Evolutionary conservation across 177 flowering plant genomes (phyloP), one percentile per base, ranked within the genome.

Genomic region (Vitis hybrid): DNA sequence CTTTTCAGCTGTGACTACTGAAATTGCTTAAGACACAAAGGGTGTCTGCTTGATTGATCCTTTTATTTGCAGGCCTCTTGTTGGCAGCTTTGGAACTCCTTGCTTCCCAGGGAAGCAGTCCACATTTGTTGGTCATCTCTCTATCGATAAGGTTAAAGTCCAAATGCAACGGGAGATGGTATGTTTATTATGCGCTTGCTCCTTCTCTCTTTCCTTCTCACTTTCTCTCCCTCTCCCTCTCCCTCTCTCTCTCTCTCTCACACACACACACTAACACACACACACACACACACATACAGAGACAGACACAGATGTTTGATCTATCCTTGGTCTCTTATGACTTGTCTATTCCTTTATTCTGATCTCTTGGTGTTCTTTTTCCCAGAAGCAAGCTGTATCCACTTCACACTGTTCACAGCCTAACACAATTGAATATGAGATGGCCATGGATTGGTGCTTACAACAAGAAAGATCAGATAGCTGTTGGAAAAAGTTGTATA

Each of bases 391-490:
- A 50, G 95, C 91, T 35, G 85, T 88, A 16, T 86, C 93, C 6
- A 89, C 95, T 55, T 87, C 89, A 27, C 92, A 88, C 72, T 85
- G 75, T 75, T 80, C 94, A 64, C 93, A 90, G 73, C 84, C 93
- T 5, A 91, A 91, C 80, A 88, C 92, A 30, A 51, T 89, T 59
- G 96, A 88, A 70, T 89, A 85, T 78, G 94, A 88, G 18, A 85
- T 89, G 91, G 93, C 96, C 13, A 70, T 86, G 79, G 89, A 84
- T 15, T 91, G 93, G 97, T 69, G 84, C 70, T 76, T 86, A 62
- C 80, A 79, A 35, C 90, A 83, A 58, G 62, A 76, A 56, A 78
- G 81, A 78, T 71, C 78, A 49, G 87, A 85, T 15, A 24, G 10
- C 2, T 66, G 75, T 27, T 88, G 86, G 91, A 71, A 74, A 57